Evolutionary conservation across 225 moss, liverwort and hornwort genomes (phyloP), one percentile per base, ranked within the genome.

Genomic region (Neckera pumila): DNA sequence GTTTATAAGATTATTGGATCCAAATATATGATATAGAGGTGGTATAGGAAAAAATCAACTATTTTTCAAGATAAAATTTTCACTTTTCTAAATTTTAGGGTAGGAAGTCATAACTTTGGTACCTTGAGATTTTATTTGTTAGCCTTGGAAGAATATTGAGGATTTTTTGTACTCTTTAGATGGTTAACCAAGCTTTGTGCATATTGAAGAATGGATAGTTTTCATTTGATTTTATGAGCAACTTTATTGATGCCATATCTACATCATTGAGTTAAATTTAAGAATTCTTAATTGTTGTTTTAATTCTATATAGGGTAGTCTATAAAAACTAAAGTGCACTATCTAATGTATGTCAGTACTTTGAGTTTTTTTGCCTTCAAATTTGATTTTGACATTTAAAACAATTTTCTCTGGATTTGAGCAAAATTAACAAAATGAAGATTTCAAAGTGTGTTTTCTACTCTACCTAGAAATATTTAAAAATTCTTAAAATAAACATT

Each of bases 111-210:
- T 12, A 12, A 3, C 33, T 51, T 76, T 20, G 12, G 4, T 49
- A 1, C 31, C 7, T 47, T 74, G 3, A 72, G 47, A 45, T 38
- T 45, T 72, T 45, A 43, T 47, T 18, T 11, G 11, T 45, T 28
- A 28, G 4, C 5, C 10, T 3, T 28, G 1, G 0, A 28, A 16
- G 3, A 9, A 27, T 1, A 5, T 1, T 1, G 0, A 70, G 25
- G 25, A 43, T 2, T 10, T 43, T 72, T 28, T 45, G 10, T 28
- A 0, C 45, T 10, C 5, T 10, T 72, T 30, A 2, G 10, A 31
- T 74, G 19, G 18, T 47, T 11, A 31, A 47, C 19, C 1, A 31
- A 0, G 1, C 5, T 47, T 74, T 45, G 17, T 47, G 11, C 7
- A 11, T 47, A 47, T 31, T 47, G 7, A 47, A 6, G 7, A 30